Base-by-base conservation (phyloP, 1,139 yeast species). In the Geotrichum australiense region DNA sequence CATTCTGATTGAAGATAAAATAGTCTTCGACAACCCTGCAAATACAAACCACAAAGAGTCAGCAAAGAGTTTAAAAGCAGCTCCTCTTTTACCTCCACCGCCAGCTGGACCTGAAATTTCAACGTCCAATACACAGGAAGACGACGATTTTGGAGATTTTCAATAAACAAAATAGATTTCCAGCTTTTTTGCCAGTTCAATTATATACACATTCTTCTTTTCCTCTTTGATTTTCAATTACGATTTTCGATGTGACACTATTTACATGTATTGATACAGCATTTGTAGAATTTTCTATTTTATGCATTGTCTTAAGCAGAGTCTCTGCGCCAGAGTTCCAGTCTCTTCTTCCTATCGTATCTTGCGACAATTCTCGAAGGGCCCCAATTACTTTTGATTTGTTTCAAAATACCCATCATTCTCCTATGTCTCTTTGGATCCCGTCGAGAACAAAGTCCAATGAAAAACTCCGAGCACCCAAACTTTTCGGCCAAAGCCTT, bases 401-500 rank as follows among this genome's bases (percentile, higher is more conserved):
- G 54, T 8, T 58, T 57, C 45, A 77, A 57, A 46, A 76, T 62
- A 8, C 51, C 43, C 21, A 61, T 56, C 79, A 75, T 74, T 47
- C 71, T 72, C 19, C 47, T 48, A 22, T 54, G 51, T 47, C 73
- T 62, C 38, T 63, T 66, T 10, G 56, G 52, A 26, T 69, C 57
- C 2, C 73, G 67, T 42, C 61, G 57, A 2, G 81, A 69, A 2
- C 75, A 72, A 28, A 78, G 55, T 11, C 76, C 71, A 38, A 80
- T 68, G 47, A 79, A 76, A 45, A 69, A 61, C 41, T 71, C 71
- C 5, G 79, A 68, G 35, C 79, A 76, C 16, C 65, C 65, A 56
- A 74, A 89, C 60, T 80, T 71, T 47, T 71, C 68, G 23, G 87
- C 86, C 47, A 89, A 69, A 22, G 72, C 75, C 46, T 74, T 71